Conservation (phyloP, 106 monocot species). For the Acanthochlamys bracteata region DNA sequence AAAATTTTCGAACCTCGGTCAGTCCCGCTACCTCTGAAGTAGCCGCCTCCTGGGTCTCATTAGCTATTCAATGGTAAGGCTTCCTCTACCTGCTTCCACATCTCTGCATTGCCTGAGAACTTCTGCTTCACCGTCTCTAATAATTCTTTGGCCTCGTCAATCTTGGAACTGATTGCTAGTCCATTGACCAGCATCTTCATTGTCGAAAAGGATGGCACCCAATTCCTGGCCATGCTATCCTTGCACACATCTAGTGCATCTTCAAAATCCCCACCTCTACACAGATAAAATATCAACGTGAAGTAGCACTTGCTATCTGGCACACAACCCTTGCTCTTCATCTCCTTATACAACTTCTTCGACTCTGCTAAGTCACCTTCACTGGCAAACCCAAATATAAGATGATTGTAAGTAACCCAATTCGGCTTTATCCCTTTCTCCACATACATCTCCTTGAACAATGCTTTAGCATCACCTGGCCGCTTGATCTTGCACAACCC, state of each 20-base stretch:
- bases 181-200: constrained; percentile 75
- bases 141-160: constrained; percentile 60
- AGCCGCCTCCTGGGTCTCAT: no score
- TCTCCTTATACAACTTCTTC: constrained; percentile 52
- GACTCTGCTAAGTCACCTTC: constrained; percentile 65
- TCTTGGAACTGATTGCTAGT: constrained; percentile 29
- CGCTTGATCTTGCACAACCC: constrained; percentile 58
- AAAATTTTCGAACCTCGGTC: no score
- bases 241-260: constrained; percentile 42
- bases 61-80: no score
- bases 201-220: constrained; percentile 58
- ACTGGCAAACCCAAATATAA: constrained; percentile 71
- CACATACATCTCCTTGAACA: constrained; percentile 55
- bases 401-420: constrained; percentile 49
- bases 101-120: constrained; percentile 45
- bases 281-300: constrained; percentile 52
- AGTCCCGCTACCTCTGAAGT: no score
- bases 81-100: constrained; percentile 84
- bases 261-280: constrained; percentile 70
- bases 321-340: constrained; percentile 32
- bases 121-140: constrained; percentile 61
- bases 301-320: constrained; percentile 62
- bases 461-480: constrained; percentile 36
- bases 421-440: constrained; percentile 45
- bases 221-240: constrained; percentile 64